Evolutionary conservation across 192 early-diverging fungal species (phyloP).

Genomic region (Umbelopsis vinacea): DNA sequence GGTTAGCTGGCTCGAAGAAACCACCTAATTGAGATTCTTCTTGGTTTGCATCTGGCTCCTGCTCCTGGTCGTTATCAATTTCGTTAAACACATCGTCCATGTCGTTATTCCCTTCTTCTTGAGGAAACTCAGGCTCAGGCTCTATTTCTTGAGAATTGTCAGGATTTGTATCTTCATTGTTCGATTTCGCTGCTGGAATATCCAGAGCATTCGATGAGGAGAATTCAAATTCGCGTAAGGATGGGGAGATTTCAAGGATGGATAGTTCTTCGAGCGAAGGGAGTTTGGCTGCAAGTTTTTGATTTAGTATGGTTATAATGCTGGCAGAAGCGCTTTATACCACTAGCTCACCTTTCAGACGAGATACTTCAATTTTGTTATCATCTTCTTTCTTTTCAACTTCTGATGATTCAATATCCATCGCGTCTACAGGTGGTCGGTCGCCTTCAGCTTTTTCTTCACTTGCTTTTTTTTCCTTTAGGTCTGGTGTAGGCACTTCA

Average conservation of each 20-base stretch:
- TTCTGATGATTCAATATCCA: conserved; percentile 13
- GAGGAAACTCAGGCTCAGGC: not conserved
- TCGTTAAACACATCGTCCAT: conserved; percentile 9
- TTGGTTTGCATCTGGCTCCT: conserved; percentile 22
- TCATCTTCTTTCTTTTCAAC: conserved; percentile 6
- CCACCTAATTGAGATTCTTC: conserved; percentile 26
- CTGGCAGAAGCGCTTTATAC: not conserved
- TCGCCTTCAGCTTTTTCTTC: conserved; percentile 19
- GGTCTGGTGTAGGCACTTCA: not conserved
- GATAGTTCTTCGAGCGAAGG: conserved; percentile 9
- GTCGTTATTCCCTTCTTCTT: not conserved
- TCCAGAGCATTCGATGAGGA: not conserved
- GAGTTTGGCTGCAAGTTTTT: conserved; percentile 18
- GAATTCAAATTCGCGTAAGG: conserved; percentile 19
- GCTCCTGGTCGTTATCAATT: conserved; percentile 32
- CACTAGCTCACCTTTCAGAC: conserved; percentile 42
- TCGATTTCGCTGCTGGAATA: conserved; percentile 13
- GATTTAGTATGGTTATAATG: not conserved
- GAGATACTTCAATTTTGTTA: conserved; percentile 42
- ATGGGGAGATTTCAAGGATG: conserved; percentile 12
- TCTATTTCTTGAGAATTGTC: conserved; percentile 21
- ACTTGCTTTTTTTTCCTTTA: conserved; percentile 17
- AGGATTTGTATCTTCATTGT: conserved; percentile 1
- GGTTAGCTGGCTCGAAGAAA: conserved; percentile 5
- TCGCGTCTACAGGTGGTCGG: conserved; percentile 37